A percentile compares a stretch with the other conserved stretches of the same genome.
These are phyloP conservation scores for Calamus simplicifolius DNA, from an alignment of 176 grass and related monocot species.

Conservation along the genomic window DNA sequence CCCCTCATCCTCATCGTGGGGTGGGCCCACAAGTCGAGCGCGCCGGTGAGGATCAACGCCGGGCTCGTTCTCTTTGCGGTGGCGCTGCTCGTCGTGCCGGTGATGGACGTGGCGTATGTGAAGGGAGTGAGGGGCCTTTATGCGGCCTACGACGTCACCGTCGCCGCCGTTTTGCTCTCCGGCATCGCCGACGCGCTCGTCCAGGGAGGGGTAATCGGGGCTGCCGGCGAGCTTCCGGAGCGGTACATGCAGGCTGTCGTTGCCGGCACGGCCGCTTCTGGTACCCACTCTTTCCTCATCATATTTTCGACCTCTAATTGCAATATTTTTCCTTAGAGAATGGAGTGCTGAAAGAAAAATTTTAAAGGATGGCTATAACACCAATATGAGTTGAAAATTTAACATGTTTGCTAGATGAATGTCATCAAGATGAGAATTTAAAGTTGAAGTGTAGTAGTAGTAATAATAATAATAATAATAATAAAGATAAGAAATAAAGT, in stretches of 20 bases:
- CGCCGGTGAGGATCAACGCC: constrained; percentile 55
- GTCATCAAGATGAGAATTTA: too few relatives aligned
- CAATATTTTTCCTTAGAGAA: too few relatives aligned
- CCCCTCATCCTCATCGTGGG: constrained; percentile 62
- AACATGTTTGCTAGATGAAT: too few relatives aligned
- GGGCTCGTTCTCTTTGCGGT: constrained; percentile 61
- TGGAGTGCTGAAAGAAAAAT: too few relatives aligned
- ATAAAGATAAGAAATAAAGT: too few relatives aligned
- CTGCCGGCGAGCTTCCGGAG: constrained; percentile 78
- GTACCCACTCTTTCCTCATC: background rate
- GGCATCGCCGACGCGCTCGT: constrained; percentile 75
- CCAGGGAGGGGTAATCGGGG: constrained; percentile 81
- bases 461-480: too few relatives aligned
- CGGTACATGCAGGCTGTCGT: constrained; percentile 86
- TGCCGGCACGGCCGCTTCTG: constrained; percentile 76
- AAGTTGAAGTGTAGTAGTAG: too few relatives aligned
- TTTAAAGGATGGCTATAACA: too few relatives aligned
- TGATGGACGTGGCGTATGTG: constrained; percentile 72
- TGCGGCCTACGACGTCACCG: constrained; percentile 56
- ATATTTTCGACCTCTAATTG: too few relatives aligned
- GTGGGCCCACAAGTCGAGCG: constrained; percentile 59
- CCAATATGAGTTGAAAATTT: too few relatives aligned
- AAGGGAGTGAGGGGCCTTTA: constrained; percentile 49
- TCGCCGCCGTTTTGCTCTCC: constrained; percentile 45
- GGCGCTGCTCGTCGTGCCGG: constrained; percentile 57